Base-by-base conservation (phyloP, 306 rosid genomes). In the Rosa lucieae region DNA sequence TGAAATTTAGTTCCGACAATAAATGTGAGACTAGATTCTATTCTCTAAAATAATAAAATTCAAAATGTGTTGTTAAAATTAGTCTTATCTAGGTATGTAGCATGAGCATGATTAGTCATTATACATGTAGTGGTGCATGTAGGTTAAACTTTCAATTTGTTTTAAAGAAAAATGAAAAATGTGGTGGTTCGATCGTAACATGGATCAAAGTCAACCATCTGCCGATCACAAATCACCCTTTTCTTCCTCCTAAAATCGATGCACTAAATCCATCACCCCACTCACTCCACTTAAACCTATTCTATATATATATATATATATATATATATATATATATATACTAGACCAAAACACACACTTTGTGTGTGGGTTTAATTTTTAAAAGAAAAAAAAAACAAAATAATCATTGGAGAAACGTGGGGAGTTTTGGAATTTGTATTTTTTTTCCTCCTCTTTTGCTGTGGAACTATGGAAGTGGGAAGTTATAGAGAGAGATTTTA, bases 131-230 rank as follows among this genome's bases (percentile, higher is more conserved):
- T 13, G 68, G 20, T 29, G 42, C 68, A 29, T 62, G 42, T 62
- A 21, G 66, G 10, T 59, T 10, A 10, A 10, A 26, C 39, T 59
- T 23, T 59, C 37, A 21, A 11, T 23, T 61, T 26, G 39, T 26
- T 10, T 13, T n/a, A 58, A 59, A 29, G 40, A 13, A 62, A 63
- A 29, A 11, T 12, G 20, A n/a, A 2, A 39, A 18, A 58, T 39
- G 71, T 18, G 21, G 70, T 13, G 70, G 46, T 65, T 13, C 23
- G 44, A 1, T 17, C 13, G 89, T 83, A 84, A 81, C 55, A 66
- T 18, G 58, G 6, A 39, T 14, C 8, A 37, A 77, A 84, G 91
- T 88, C 92, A 92, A 85, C 89, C 79, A 76, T 55, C 67, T 77
- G 77, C 35, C 63, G 65, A 44, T 68, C 43, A 35, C 74, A 58